phyloP scores from a whole-genome alignment of 257 asterid species.

The Eustoma russellianum region DNA sequence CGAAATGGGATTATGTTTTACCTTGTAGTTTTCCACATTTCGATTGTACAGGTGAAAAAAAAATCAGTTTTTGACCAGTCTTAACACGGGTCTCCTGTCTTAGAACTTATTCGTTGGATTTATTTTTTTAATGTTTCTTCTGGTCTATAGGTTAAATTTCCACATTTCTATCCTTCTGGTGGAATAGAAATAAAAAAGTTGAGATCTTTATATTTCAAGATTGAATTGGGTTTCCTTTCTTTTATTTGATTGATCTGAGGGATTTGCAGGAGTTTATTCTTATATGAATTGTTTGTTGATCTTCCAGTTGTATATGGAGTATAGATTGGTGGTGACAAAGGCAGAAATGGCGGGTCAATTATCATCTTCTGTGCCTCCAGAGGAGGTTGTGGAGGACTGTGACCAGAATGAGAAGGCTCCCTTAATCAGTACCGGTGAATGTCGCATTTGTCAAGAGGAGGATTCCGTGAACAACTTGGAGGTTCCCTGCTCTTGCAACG shows the following conservation, averaged over 20 bases:
- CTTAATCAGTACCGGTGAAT: conserved; percentile 57
- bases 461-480: conserved; percentile 69
- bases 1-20: conserved; percentile 9
- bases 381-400: conserved; percentile 24
- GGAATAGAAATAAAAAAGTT: background rate
- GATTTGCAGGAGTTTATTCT: conserved; percentile 10
- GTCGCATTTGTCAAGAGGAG: conserved; percentile 97
- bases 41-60: background rate
- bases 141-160: too few relatives aligned
- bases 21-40: conserved; percentile 12
- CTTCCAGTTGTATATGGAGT: background rate
- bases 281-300: conserved; percentile 16
- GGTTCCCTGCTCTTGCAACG: conserved; percentile 85
- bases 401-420: conserved; percentile 57
- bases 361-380: conserved; percentile 28
- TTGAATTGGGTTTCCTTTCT: background rate
- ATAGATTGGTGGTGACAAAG: conserved; percentile 25
- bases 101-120: conserved; percentile 15
- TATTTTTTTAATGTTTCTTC: background rate
- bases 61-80: background rate
- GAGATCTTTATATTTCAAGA: background rate
- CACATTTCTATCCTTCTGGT: too few relatives aligned
- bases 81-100: conserved; percentile 14
- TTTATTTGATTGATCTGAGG: conserved; percentile 10
- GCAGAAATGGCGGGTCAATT: conserved; percentile 59